These are phyloP conservation scores for Myxozyma nipponensis DNA, from an alignment of 805 yeast species.

Conservation along the genomic window DNA sequence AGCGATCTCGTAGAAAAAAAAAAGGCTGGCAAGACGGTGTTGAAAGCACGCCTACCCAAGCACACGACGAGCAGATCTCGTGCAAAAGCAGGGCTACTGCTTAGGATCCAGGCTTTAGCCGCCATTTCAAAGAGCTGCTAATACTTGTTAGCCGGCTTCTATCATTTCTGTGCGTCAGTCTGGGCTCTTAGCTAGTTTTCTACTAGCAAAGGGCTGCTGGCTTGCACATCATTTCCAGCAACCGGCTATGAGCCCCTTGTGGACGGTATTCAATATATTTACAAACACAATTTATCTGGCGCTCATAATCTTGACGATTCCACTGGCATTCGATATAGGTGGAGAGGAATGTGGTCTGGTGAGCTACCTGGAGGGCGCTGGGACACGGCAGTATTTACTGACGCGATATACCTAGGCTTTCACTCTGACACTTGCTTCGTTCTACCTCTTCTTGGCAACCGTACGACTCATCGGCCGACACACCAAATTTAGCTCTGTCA, in stretches of 20 bases:
- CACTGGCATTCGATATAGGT: slow-evolving; percentile 90
- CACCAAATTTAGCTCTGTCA: slow-evolving; percentile 39
- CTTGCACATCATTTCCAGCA: too few relatives aligned
- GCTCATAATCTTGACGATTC: slow-evolving; percentile 75
- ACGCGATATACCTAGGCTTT: slow-evolving; percentile 45
- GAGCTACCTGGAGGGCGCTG: neutral
- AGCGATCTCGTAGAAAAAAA: too few relatives aligned
- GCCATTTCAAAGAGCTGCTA: too few relatives aligned
- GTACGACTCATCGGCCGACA: slow-evolving; percentile 51
- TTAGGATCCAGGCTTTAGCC: too few relatives aligned
- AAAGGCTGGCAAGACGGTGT: too few relatives aligned
- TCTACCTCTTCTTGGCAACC: slow-evolving; percentile 72
- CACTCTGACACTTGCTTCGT: slow-evolving; percentile 63
- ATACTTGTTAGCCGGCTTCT: too few relatives aligned
- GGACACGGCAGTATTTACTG: neutral
- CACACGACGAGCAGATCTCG: too few relatives aligned
- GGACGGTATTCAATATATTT: slow-evolving; percentile 24
- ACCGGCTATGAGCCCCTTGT: slow-evolving; percentile 13
- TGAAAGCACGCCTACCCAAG: too few relatives aligned
- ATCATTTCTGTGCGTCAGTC: too few relatives aligned
- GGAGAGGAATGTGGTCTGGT: slow-evolving; percentile 80
- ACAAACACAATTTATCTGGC: slow-evolving; percentile 50
- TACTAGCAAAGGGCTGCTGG: too few relatives aligned
- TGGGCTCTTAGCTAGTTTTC: too few relatives aligned
- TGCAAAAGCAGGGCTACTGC: too few relatives aligned